Conservation (phyloP, 2,329 filamentous ascomycete genomes). For the Hysterium pulicare region DNA sequence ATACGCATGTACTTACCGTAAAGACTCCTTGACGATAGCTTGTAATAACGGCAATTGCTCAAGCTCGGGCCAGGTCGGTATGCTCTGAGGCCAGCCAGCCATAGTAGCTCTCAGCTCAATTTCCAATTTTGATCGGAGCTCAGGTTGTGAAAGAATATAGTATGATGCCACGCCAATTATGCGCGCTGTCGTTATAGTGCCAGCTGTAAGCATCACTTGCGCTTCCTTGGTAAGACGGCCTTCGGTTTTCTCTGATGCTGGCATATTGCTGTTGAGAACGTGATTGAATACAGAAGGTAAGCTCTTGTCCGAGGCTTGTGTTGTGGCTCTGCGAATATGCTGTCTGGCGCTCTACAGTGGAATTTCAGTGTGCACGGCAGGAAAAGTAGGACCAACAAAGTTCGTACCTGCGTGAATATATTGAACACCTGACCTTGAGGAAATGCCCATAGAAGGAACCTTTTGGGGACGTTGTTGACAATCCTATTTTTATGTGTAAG, state of each 20-base stretch:
- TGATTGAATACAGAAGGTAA: slow-evolving; percentile 24
- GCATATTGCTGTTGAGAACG: slow-evolving; percentile 20
- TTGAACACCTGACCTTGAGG: background rate
- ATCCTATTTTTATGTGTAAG: background rate
- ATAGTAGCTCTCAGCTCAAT: slow-evolving; percentile 21
- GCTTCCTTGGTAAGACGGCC: slow-evolving; percentile 5
- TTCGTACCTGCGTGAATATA: background rate
- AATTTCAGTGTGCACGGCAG: too few relatives aligned
- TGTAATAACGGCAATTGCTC: slow-evolving; percentile 29
- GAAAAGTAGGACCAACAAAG: too few relatives aligned
- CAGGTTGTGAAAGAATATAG: slow-evolving; percentile 7
- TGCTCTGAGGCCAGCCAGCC: slow-evolving; percentile 10
- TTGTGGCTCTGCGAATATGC: too few relatives aligned
- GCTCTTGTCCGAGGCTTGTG: background rate
- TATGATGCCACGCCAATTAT: slow-evolving; percentile 13
- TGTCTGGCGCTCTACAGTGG: too few relatives aligned
- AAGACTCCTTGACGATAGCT: slow-evolving; percentile 25
- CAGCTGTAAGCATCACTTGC: background rate
- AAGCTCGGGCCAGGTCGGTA: slow-evolving; percentile 18
- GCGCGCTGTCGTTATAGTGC: background rate
- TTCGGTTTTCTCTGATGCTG: slow-evolving; percentile 5
- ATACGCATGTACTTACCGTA: slow-evolving; percentile 17
- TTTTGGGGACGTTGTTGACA: background rate
- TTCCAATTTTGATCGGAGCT: slow-evolving; percentile 10
- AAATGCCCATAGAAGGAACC: background rate